Base-by-base conservation (phyloP, 2,329 filamentous ascomycete genomes). In the Cercospora beticola region DNA sequence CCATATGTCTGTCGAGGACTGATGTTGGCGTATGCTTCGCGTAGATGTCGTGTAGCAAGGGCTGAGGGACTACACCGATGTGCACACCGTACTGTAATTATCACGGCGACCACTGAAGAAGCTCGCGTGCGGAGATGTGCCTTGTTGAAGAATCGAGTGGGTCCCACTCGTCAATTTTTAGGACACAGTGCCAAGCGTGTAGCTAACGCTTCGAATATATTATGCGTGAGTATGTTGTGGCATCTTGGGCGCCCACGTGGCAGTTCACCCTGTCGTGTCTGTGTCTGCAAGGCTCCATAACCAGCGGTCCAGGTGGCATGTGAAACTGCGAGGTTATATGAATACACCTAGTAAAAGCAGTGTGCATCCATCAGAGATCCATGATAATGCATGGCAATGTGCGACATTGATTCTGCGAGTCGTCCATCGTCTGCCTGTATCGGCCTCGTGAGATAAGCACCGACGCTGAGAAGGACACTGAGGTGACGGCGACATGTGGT, bases 151-250 rank as follows among this genome's bases (percentile, higher is more conserved):
- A 52, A 66, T 62, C 12, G 33, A 33, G 67, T 59, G 64, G 52
- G 33, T 30, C 23, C 21, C 16, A 9, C 54, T 58, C 54, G 23
- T 58, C 5, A 26, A 52, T 52, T 52, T 14, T 52, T 26, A 23
- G 46, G 46, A 23, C 12, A 23, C 46, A 23, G 18, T 9, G 46
- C 46, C 46, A 52, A 52, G 54, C 28, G 26, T 58, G 54, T 16
- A 58, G 54, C 54, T 33, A 5, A n/a, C 62, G 63, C 63, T 63
- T 68, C 49, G 58, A 63, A 68, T 68, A 68, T 28, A 66, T 46
- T 64, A 12, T 33, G 18, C 46, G 46, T 52, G 46, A 23, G 21
- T n/a, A 58, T 31, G 30, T 14, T 46, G 40, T 65, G 62, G 58
- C 58, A 52, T 26, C 43, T 43, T 40, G 18, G 58, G 58, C 58